Conservation (phyloP, 805 yeast genomes). For the Teunomyces kruisii region DNA sequence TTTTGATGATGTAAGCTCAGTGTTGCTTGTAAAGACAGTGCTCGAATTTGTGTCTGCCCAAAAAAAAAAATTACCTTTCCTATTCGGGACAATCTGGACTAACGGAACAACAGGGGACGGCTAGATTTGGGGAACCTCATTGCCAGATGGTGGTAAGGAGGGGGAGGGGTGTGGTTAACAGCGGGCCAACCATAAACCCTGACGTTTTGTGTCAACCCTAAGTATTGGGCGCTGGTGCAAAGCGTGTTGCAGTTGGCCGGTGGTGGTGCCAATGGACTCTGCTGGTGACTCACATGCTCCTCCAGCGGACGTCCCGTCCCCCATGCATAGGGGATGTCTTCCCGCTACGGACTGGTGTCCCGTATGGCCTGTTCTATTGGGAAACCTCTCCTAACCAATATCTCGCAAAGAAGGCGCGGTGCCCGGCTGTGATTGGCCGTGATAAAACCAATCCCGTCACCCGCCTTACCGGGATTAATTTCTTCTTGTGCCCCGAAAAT, state of each 20-base stretch:
- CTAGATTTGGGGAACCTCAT: no score
- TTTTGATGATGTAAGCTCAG: background rate
- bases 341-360: constrained; percentile 1
- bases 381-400: background rate
- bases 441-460: background rate
- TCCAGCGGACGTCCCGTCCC: no score
- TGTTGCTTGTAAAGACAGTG: background rate
- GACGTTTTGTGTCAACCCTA: no score
- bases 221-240: no score
- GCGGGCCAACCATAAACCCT: no score
- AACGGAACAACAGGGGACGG: background rate
- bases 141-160: no score
- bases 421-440: background rate
- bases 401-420: background rate
- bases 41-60: background rate
- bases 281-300: no score
- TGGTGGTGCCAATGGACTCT: no score
- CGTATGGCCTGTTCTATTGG: background rate
- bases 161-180: no score
- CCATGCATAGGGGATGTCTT: background rate
- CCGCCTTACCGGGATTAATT: background rate
- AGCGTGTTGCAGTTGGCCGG: no score
- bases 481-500: background rate
- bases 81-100: background rate
- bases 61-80: background rate